Percentiles rank a stretch among this genome's conserved stretches.
These are phyloP conservation scores for Trapa incisa DNA, from an alignment of 345 rosid species.

Conservation along the genomic window DNA sequence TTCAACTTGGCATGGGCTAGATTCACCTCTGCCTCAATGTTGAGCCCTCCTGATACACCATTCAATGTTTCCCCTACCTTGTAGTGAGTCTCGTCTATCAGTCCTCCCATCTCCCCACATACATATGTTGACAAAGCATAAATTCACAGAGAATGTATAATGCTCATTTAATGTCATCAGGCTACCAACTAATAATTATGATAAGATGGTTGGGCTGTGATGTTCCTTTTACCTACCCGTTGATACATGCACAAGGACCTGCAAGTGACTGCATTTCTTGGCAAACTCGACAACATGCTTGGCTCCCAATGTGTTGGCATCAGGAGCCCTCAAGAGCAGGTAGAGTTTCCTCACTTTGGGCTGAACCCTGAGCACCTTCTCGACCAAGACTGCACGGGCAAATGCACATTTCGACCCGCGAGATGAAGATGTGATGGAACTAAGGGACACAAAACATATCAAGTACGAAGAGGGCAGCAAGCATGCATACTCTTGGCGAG, in stretches of 20 bases:
- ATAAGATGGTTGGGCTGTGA: too few relatives aligned
- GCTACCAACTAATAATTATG: too few relatives aligned
- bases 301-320: slow-evolving; percentile 21
- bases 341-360: slow-evolving; percentile 47
- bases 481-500: slow-evolving; percentile 37
- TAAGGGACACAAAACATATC: too few relatives aligned
- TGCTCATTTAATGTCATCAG: too few relatives aligned
- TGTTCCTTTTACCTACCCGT: slow-evolving; percentile 29
- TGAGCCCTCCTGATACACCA: slow-evolving; percentile 18
- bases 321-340: slow-evolving; percentile 65
- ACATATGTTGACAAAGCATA: too few relatives aligned
- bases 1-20: too few relatives aligned
- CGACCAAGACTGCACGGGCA: slow-evolving; percentile 23
- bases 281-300: too few relatives aligned
- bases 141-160: background rate
- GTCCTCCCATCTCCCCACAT: slow-evolving; percentile 35
- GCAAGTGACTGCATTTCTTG: too few relatives aligned
- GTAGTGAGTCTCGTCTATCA: slow-evolving; percentile 18
- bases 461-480: too few relatives aligned
- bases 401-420: background rate
- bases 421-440: too few relatives aligned
- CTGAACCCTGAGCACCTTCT: too few relatives aligned
- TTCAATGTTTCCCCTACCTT: slow-evolving; percentile 53
- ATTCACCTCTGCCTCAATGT: too few relatives aligned
- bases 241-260: slow-evolving; percentile 33